Evolutionary conservation across 768 basidiomycete species (phyloP).

Genomic region (Amanita inopinata): DNA sequence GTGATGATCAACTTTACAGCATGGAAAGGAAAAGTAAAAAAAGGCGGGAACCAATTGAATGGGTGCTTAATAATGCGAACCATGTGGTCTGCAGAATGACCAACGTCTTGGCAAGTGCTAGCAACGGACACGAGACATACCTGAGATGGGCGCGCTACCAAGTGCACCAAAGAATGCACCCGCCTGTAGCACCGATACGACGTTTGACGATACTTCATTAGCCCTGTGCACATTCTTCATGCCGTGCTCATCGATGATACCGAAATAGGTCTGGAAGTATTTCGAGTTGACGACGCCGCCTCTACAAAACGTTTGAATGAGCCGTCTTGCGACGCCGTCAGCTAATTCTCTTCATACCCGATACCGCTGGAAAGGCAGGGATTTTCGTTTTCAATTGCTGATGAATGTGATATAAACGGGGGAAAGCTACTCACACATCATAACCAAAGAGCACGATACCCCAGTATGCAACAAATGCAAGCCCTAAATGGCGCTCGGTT

Average conservation of each 20-base stretch:
- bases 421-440: conserved; percentile 62
- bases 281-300: conserved; percentile 61
- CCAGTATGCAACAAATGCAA: conserved; percentile 69
- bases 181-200: conserved; percentile 81
- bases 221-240: conserved; percentile 22
- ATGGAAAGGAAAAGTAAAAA: not conserved
- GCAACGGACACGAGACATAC: conserved; percentile 28
- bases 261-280: conserved; percentile 58
- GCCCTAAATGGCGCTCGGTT: conserved; percentile 34
- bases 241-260: conserved; percentile 41
- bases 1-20: not conserved
- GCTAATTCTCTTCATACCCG: not conserved
- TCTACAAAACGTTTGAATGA: conserved; percentile 22
- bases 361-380: not conserved
- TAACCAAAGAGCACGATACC: conserved; percentile 81
- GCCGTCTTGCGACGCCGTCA: not conserved
- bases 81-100: too few relatives aligned
- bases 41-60: not conserved
- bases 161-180: conserved; percentile 87
- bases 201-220: conserved; percentile 63
- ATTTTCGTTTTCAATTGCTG: not conserved
- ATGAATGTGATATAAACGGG: conserved; percentile 14
- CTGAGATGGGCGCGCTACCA: conserved; percentile 57
- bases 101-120: too few relatives aligned
- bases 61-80: not conserved